phyloP scores from a whole-genome alignment of 2,329 filamentous ascomycete genomes.

The Domatiomyces catenatus region DNA sequence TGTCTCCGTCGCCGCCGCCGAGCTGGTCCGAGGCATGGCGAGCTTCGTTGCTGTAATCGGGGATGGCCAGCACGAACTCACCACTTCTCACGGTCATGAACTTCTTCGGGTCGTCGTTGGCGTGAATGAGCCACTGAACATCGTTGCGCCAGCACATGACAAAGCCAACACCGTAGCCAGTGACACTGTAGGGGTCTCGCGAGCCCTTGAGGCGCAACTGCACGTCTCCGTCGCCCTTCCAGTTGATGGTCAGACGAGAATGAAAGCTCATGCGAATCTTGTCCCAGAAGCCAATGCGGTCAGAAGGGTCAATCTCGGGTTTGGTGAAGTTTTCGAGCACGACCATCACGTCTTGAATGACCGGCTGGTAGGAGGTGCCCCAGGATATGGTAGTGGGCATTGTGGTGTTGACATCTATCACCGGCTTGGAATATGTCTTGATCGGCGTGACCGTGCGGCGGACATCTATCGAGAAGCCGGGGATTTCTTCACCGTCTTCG shows the following conservation, averaged over 20 bases:
- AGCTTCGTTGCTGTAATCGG: constrained; percentile 81
- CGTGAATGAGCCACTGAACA: constrained; percentile 72
- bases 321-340: constrained; percentile 96
- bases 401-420: constrained; percentile 80
- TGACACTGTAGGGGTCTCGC: constrained; percentile 84
- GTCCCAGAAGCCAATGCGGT: constrained; percentile 94
- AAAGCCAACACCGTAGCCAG: constrained; percentile 82
- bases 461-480: constrained; percentile 70
- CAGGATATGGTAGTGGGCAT: constrained; percentile 88
- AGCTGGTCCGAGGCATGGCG: constrained; percentile 41
- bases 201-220: constrained; percentile 82
- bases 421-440: constrained; percentile 90
- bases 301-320: constrained; percentile 81
- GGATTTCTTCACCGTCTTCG: constrained; percentile 39
- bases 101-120: constrained; percentile 70
- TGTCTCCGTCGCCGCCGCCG: constrained; percentile 38
- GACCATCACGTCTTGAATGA: constrained; percentile 99
- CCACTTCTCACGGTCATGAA: constrained; percentile 95
- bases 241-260: constrained; percentile 72
- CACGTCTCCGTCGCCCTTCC: constrained; percentile 92
- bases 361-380: constrained; percentile 94
- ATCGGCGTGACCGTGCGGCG: constrained; percentile 83
- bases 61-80: constrained; percentile 85
- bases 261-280: constrained; percentile 92
- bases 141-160: constrained; percentile 98